Evolutionary conservation across 139 green algal genomes (phyloP).

Genomic region (Nannochloris sp.): DNA sequence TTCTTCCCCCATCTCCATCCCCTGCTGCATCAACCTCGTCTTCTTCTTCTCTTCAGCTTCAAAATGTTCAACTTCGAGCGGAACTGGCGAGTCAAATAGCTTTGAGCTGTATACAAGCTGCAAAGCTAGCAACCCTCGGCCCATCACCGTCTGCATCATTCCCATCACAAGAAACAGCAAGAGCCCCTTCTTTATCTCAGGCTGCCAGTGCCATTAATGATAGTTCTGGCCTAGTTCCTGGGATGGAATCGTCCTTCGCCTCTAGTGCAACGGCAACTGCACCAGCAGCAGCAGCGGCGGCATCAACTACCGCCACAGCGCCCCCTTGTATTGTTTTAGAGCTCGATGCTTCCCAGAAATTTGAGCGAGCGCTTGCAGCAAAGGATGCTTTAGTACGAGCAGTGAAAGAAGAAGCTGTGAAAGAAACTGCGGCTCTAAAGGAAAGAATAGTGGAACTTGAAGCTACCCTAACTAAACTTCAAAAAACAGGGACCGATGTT

Average conservation of each 20-base stretch:
- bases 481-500: neutral
- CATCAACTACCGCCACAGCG: neutral
- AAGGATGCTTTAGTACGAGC: constrained; percentile 38
- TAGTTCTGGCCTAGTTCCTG: too few species aligned
- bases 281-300: too few species aligned
- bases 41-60: constrained; percentile 27
- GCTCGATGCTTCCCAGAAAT: constrained; percentile 1
- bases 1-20: neutral
- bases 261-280: too few species aligned
- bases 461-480: neutral
- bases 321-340: neutral
- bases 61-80: constrained; percentile 55
- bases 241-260: too few species aligned
- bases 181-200: too few species aligned
- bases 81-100: constrained; percentile 49
- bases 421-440: constrained; percentile 21
- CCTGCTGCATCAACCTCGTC: neutral
- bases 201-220: too few species aligned
- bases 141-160: too few species aligned
- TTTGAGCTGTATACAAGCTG: constrained; percentile 6
- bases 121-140: neutral
- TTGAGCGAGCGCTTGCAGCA: constrained; percentile 42
- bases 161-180: too few species aligned
- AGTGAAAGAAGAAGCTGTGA: constrained; percentile 20
- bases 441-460: constrained; percentile 25